A percentile compares a stretch with the other conserved stretches of the same genome.
Conservation (phyloP, 805 yeast genomes). For the Ogataea zsoltii region DNA sequence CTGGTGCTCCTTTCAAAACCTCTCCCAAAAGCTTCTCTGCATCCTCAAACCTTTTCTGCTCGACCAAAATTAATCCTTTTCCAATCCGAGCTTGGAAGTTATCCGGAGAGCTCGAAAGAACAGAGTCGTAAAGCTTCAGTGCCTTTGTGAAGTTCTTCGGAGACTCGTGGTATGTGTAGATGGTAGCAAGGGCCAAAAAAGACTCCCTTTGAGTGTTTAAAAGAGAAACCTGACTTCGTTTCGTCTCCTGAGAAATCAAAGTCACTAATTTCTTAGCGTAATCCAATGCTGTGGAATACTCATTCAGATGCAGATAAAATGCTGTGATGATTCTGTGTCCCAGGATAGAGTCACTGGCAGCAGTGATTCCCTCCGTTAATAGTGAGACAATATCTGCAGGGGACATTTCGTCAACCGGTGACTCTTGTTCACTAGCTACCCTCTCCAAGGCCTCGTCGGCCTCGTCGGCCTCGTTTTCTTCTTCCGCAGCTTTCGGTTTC, state of each 20-base stretch:
- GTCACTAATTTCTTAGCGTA: conserved; percentile 62
- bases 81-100: conserved; percentile 70
- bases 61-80: conserved; percentile 74
- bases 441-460: conserved; percentile 14
- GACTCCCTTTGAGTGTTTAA: conserved; percentile 57
- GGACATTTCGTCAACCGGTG: conserved; percentile 20
- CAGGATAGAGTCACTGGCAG: conserved; percentile 45
- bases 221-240: conserved; percentile 49
- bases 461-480: conserved; percentile 23
- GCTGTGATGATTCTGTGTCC: conserved; percentile 66
- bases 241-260: conserved; percentile 48
- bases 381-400: conserved; percentile 41
- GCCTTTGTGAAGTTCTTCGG: conserved; percentile 87
- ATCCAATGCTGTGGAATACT: conserved; percentile 62
- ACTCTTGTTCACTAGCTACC: conserved; percentile 15
- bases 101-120: conserved; percentile 43
- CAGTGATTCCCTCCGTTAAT: conserved; percentile 41
- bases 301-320: conserved; percentile 59
- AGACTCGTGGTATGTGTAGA: conserved; percentile 83
- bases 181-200: conserved; percentile 65
- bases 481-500: conserved; percentile 10
- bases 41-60: conserved; percentile 53
- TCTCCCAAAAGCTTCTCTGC: conserved; percentile 56
- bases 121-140: conserved; percentile 62
- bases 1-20: conserved; percentile 51